Conservation (phyloP, 768 basidiomycete genomes). For the Boletus sensibilis region DNA sequence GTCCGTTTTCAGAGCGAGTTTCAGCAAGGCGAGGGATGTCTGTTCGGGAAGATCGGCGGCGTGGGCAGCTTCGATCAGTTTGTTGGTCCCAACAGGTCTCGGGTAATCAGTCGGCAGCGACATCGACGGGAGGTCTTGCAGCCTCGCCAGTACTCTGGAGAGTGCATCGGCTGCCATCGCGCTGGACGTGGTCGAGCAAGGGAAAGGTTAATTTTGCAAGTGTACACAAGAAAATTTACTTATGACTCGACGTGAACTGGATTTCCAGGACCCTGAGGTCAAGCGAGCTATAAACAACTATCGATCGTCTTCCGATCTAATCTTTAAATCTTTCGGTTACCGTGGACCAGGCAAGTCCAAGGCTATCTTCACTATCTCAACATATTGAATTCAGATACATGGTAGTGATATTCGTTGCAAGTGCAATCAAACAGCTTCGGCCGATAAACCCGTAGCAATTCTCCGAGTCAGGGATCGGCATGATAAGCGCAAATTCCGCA, state of each 20-base stretch:
- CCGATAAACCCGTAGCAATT: neutral
- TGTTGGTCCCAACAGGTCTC: slow-evolving; percentile 67
- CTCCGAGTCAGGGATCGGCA: neutral
- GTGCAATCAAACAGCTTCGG: neutral
- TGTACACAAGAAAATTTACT: slow-evolving; percentile 2
- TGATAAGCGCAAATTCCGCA: neutral
- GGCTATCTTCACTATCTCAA: neutral
- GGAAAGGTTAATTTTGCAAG: neutral
- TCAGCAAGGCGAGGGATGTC: slow-evolving; percentile 75
- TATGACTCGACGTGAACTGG: slow-evolving; percentile 2
- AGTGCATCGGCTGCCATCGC: slow-evolving; percentile 37
- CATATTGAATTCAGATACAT: too few relatives aligned
- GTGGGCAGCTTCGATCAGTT: slow-evolving; percentile 83
- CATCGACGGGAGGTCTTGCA: slow-evolving; percentile 84
- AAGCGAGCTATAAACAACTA: neutral
- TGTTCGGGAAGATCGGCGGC: slow-evolving; percentile 67
- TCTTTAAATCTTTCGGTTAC: neutral
- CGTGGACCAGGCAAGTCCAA: neutral
- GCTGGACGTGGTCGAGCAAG: neutral
- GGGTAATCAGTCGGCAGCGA: slow-evolving; percentile 97
- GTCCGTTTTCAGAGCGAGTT: slow-evolving; percentile 75
- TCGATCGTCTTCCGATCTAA: neutral
- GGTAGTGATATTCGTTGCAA: neutral
- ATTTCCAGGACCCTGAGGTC: neutral
- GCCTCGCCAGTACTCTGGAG: slow-evolving; percentile 55